Evolutionary conservation across 345 rosid genomes (phyloP).

Genomic region (Gossypium bickii): DNA sequence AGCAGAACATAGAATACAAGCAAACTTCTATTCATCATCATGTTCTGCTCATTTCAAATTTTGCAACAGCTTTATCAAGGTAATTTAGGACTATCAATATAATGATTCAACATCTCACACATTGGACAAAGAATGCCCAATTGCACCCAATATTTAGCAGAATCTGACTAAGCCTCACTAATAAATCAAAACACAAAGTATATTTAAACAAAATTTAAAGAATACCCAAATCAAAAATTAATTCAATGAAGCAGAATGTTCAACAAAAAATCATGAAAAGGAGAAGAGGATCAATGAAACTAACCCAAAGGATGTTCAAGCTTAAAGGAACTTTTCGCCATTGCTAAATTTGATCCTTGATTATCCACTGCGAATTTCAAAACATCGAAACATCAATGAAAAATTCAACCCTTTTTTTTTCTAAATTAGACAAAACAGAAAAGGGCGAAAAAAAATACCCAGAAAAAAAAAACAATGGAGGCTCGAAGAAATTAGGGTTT

Average conservation of each 20-base stretch:
- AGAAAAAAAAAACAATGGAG: constrained; percentile 11
- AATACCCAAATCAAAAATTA: neutral
- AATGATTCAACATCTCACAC: neutral
- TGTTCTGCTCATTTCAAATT: neutral
- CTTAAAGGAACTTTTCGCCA: constrained; percentile 69
- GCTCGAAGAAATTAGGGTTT: constrained; percentile 12
- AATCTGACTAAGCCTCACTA: neutral
- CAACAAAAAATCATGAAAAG: neutral
- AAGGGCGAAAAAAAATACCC: constrained; percentile 26
- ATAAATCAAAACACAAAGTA: neutral
- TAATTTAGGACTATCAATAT: neutral
- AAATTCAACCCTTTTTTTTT: neutral
- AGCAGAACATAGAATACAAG: neutral
- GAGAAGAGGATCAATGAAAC: constrained; percentile 17
- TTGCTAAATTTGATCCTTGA: constrained; percentile 24
- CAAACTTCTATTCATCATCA: neutral
- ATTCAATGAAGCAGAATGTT: neutral
- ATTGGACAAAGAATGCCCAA: neutral
- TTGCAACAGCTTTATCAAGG: neutral
- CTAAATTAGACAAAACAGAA: neutral
- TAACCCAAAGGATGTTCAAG: constrained; percentile 62
- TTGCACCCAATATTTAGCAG: neutral
- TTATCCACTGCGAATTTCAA: constrained; percentile 42
- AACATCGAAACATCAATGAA: constrained; percentile 41
- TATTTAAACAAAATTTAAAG: neutral